These are phyloP conservation scores for Diospyros kaki DNA, from an alignment of 148 eudicot species.

Conservation along the genomic window DNA sequence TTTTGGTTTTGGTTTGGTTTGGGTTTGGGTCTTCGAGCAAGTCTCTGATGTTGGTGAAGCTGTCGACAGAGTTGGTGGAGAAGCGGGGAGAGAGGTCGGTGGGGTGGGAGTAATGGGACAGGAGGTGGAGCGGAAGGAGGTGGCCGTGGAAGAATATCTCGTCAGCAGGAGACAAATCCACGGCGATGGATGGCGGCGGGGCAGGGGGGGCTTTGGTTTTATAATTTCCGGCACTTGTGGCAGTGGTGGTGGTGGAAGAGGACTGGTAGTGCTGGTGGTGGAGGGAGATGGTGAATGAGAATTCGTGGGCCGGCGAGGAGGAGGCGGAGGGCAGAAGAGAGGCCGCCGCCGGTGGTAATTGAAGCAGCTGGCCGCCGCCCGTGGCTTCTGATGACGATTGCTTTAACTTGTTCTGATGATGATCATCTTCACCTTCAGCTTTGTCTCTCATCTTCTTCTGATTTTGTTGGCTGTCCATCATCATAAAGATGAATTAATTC, in stretches of 20 bases:
- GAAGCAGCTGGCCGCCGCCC: background rate
- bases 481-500: background rate
- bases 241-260: background rate
- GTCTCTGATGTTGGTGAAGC: slow-evolving; percentile 43
- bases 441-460: slow-evolving; percentile 13
- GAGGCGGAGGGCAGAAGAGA: slow-evolving; percentile 26
- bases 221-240: background rate
- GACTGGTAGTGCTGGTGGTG: slow-evolving; percentile 11
- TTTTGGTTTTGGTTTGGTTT: background rate
- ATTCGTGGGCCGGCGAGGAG: no score
- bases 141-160: slow-evolving; percentile 84
- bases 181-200: slow-evolving; percentile 21
- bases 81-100: slow-evolving; percentile 54
- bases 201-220: background rate
- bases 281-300: slow-evolving; percentile 21
- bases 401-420: background rate
- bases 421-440: background rate
- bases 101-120: slow-evolving; percentile 18
- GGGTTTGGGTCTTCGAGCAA: background rate
- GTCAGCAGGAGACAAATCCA: slow-evolving; percentile 73
- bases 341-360: background rate
- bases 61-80: slow-evolving; percentile 57
- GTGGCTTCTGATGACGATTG: background rate
- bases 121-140: slow-evolving; percentile 68
- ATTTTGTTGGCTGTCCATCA: slow-evolving; percentile 29